These are phyloP conservation scores for Trichoderma orchidacearum DNA, from an alignment of 495 filamentous ascomycete genomes.

Conservation along the genomic window DNA sequence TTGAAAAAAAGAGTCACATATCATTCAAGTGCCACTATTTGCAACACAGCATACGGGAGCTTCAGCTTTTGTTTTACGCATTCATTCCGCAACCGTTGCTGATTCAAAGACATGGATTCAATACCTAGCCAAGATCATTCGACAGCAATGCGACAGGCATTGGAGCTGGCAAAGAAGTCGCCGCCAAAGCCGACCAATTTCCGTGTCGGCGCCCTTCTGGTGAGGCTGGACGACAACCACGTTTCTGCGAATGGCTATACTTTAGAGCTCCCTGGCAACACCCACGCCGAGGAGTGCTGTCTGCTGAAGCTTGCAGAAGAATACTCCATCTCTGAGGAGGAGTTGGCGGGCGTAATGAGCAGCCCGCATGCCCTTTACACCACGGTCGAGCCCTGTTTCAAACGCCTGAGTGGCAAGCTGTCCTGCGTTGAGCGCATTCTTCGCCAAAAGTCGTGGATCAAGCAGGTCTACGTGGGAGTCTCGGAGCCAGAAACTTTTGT, in stretches of 20 bases:
- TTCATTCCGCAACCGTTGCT: background rate
- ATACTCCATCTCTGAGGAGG: slow-evolving; percentile 36
- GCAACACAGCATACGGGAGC: no score
- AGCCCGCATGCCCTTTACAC: slow-evolving; percentile 60
- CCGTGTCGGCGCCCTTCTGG: slow-evolving; percentile 76
- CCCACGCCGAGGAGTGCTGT: slow-evolving; percentile 89
- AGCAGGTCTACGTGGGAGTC: slow-evolving; percentile 76
- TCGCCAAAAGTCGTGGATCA: slow-evolving; percentile 44
- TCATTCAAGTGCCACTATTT: no score
- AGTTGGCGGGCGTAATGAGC: slow-evolving; percentile 42
- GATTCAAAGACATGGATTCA: background rate
- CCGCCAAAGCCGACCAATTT: slow-evolving; percentile 83
- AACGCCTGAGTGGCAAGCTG: slow-evolving; percentile 65
- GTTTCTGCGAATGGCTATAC: slow-evolving; percentile 82
- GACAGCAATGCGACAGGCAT: slow-evolving; percentile 56
- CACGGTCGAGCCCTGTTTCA: slow-evolving; percentile 85
- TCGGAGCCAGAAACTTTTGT: slow-evolving; percentile 86
- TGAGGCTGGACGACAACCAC: slow-evolving; percentile 41
- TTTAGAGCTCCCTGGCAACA: slow-evolving; percentile 82
- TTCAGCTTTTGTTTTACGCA: background rate
- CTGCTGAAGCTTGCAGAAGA: slow-evolving; percentile 57
- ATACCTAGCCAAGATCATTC: slow-evolving; percentile 26
- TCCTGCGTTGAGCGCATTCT: slow-evolving; percentile 77
- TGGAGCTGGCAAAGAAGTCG: slow-evolving; percentile 61
- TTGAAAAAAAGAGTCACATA: no score